Base-by-base conservation (phyloP, 1,284 basidiomycete species). In the Cryptococcus sp. region DNA sequence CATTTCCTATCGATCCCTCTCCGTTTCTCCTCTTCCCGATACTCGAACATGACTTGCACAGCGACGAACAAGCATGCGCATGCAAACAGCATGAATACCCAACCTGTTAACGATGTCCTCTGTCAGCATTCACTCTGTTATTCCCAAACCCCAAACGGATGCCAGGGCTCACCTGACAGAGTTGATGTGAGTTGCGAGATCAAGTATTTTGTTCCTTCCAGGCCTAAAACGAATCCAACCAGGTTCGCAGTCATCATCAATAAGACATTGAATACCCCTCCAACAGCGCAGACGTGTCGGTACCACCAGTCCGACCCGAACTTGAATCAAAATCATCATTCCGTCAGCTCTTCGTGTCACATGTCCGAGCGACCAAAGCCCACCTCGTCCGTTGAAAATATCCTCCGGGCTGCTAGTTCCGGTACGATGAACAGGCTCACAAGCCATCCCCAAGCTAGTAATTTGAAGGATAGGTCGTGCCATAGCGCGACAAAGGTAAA, bases 401-500 rank as follows among this genome's bases (percentile, higher is more conserved):
- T 22, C 61, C 81, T 84, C 20, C 82, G 79, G 0, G 86, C 88
- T 3, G 85, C 59, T 19, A 96, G 72, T 76, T 99, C 95, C 0
- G 95, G 95, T 1, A 94, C 65, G 58, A 99, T 87, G 76, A 99
- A 97, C 45, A 96, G 70, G 66, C 86, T 90, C 55, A 96, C 84
- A 11, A 97, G 86, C 95, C 95, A 99, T 1, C 95, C 95, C 96
- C 96, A 99, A 0, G 91, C 87, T 0, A 99, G 82, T 6, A 99
- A 83, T 49, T 84, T 85, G 76, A 96, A 88, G 0, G 89, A 89
- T 0, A 99, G 82, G 73, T 98, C 95, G 71, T 99, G 95, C 96
- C 96, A 99, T 16, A 99, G 81, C 0, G 96, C 96, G n/a, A 98
- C 95, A 73, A 99, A 99, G 0, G 94, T 90, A 81, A 99, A 99